Evolutionary conservation across 495 filamentous ascomycete genomes (phyloP), one percentile per base, ranked within the genome.

Genomic region (Penicillium goetzii): DNA sequence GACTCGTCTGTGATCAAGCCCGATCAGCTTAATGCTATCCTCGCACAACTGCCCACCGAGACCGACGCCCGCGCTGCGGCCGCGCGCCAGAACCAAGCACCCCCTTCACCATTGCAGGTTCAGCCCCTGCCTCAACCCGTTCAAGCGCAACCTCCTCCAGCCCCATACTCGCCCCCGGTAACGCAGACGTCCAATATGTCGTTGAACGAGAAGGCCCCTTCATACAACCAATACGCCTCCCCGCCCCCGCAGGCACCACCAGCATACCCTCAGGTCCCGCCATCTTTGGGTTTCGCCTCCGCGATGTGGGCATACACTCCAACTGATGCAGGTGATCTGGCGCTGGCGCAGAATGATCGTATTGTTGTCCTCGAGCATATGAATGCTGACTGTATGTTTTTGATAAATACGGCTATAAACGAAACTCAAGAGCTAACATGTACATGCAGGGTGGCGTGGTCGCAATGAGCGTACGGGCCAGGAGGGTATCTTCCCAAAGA

Each of bases 401-500:
- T 36, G 34, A 11, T 4, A 19, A 12, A 26, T 43, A 25, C 15
- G 17, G 23, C 30, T 19, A 1, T 12, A 30, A 23, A 11, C n/a
- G 28, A 12, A 26, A 49, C 25, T 36, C 41, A 4, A 34, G 17
- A 30, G 59, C 69, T 78, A 71, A 74, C 58, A 60, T 58, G 55
- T 8, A 41, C 62, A 43, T 67, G 36, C 56, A 82, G 80, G 80
- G 80, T 97, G 92, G 92, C 88, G 90, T 78, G 95, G 95, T 58
- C 86, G 85, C 28, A 92, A 95, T 73, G 78, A 86, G 65, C 87
- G 91, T 14, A 96, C 91, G 17, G 90, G 88, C 34, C 74, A 84
- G 64, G 90, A 94, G 76, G 95, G 95, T 58, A 92, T 97, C 68
- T 97, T 99, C 83, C 94, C 95, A 23, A 83, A 87, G 50, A 89